Conservation (phyloP, 805 yeast species). For the Jamesozyma gamospora region DNA sequence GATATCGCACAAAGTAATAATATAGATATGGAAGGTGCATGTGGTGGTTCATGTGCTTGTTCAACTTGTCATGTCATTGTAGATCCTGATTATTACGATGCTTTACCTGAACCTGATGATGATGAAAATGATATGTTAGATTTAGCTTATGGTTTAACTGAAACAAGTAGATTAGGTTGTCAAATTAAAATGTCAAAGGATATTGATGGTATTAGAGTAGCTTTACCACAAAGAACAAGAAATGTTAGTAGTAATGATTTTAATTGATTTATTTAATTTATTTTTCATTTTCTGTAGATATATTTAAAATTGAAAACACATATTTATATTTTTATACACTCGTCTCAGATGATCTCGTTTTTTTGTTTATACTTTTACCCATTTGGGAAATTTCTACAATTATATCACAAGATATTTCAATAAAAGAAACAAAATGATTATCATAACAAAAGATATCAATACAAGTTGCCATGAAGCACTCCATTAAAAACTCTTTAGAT, state of each 20-base stretch:
- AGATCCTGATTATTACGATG: conserved; percentile 89
- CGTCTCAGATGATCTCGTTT: no score
- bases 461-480: not conserved
- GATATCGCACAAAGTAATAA: conserved; percentile 94
- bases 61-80: conserved; percentile 95
- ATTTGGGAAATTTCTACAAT: no score
- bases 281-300: no score
- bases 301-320: no score
- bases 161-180: conserved; percentile 92
- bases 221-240: conserved; percentile 95
- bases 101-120: conserved; percentile 88
- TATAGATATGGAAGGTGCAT: conserved; percentile 95
- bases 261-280: conserved; percentile 25
- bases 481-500: not conserved
- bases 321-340: no score
- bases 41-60: conserved; percentile 99
- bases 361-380: no score
- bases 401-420: no score
- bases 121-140: conserved; percentile 98
- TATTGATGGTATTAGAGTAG: conserved; percentile 87
- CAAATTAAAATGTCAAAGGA: conserved; percentile 85
- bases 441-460: no score
- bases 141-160: conserved; percentile 93
- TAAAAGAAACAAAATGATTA: no score
- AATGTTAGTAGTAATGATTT: conserved; percentile 80